Conservation (phyloP, 139 green algal genomes). For the Volvox reticuliferus region DNA sequence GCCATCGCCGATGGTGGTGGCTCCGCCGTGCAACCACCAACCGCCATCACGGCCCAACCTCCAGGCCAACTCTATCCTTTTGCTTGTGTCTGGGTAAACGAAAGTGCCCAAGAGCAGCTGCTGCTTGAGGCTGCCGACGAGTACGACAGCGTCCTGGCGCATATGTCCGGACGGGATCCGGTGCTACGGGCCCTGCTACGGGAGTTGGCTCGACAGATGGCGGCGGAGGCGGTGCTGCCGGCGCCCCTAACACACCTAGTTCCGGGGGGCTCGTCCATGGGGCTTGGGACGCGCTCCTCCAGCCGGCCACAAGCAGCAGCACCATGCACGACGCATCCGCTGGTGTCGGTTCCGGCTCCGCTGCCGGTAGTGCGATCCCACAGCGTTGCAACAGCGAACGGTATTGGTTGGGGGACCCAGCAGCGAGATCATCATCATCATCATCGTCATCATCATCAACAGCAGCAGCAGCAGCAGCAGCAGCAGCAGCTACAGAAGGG, state of each 20-base stretch:
- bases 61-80: not conserved
- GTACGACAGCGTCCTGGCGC: slow-evolving; percentile 25
- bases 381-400: too few relatives aligned
- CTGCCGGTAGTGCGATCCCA: too few relatives aligned
- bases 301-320: too few relatives aligned
- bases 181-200: slow-evolving; percentile 2
- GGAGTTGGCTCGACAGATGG: slow-evolving; percentile 10
- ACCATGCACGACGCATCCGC: too few relatives aligned
- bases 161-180: slow-evolving; percentile 2
- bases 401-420: too few relatives aligned
- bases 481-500: too few relatives aligned
- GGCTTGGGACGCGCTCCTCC: not conserved
- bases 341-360: too few relatives aligned
- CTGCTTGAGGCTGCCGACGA: not conserved
- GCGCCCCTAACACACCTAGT: slow-evolving; percentile 11
- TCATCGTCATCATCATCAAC: too few relatives aligned
- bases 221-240: not conserved
- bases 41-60: not conserved
- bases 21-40: not conserved
- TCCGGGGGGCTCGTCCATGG: not conserved
- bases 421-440: too few relatives aligned
- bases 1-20: too few relatives aligned
- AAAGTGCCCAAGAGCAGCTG: not conserved
- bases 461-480: too few relatives aligned
- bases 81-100: slow-evolving; percentile 18